phyloP scores from a whole-genome alignment of 495 filamentous ascomycete species.

The Aspergillus ellipticus region DNA sequence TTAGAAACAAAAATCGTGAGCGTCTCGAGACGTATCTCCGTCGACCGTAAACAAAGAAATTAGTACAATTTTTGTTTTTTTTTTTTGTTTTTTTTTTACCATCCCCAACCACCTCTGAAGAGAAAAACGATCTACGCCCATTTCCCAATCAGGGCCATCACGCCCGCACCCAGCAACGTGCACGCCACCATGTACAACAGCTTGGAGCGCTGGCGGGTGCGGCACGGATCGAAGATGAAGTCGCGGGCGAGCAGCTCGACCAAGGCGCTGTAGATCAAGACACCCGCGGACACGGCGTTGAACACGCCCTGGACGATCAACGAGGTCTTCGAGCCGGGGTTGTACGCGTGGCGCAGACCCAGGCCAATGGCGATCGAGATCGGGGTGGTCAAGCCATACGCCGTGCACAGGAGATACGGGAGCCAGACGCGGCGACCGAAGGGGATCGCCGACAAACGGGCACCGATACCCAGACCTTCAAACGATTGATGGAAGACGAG shows the following conservation, averaged over 20 bases:
- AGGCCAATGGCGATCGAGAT: not conserved
- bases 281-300: not conserved
- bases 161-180: not conserved
- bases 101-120: too few species aligned
- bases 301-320: slow-evolving; percentile 2
- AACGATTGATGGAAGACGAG: slow-evolving; percentile 2
- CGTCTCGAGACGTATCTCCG: too few species aligned
- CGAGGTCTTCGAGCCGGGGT: not conserved
- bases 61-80: too few species aligned
- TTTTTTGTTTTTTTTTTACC: too few species aligned
- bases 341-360: not conserved
- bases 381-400: not conserved
- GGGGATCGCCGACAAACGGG: not conserved
- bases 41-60: too few species aligned
- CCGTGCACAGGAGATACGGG: not conserved
- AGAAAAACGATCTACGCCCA: not conserved
- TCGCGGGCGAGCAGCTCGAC: not conserved
- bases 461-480: slow-evolving; percentile 1
- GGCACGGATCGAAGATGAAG: not conserved
- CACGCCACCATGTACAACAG: slow-evolving; percentile 1
- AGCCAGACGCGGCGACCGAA: not conserved
- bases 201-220: not conserved
- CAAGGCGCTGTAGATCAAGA: slow-evolving; percentile 1
- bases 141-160: slow-evolving; percentile 1
- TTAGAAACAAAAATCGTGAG: too few species aligned